Percentiles rank a stretch among this genome's conserved stretches.
phyloP scores from a whole-genome alignment of 2,329 filamentous ascomycete species.

The Fusarium sarcochroum region DNA sequence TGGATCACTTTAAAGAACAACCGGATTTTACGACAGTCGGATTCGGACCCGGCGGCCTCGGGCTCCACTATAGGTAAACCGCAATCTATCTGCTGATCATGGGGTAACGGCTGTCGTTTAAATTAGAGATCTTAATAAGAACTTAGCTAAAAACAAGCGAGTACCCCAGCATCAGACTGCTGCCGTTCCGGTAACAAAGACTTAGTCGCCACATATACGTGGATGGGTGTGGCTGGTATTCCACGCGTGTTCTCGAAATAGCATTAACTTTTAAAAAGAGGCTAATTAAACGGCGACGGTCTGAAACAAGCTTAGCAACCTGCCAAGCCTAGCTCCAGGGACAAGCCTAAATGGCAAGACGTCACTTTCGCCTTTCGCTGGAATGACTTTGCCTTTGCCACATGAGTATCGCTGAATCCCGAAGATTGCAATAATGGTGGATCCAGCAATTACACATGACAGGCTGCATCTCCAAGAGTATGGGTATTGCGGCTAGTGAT shows the following conservation, averaged over 20 bases:
- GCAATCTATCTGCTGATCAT: not conserved
- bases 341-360: not conserved
- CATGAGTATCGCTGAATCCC: conserved; percentile 14
- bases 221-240: conserved; percentile 12
- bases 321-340: not conserved
- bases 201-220: conserved; percentile 13
- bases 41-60: not conserved
- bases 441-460: not conserved
- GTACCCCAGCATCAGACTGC: not conserved
- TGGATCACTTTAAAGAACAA: not conserved
- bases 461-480: not conserved
- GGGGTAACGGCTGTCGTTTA: conserved; percentile 11
- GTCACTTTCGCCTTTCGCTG: not conserved
- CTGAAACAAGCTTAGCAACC: not conserved
- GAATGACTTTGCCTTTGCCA: conserved; percentile 33
- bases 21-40: not conserved
- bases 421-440: not conserved
- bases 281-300: not conserved
- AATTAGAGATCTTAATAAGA: conserved; percentile 19
- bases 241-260: conserved; percentile 29
- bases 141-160: not conserved
- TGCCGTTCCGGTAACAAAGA: not conserved
- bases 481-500: conserved; percentile 19
- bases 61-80: not conserved
- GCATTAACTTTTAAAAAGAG: conserved; percentile 2